phyloP scores from a whole-genome alignment of 208 protist species.

The Giardia muris region DNA sequence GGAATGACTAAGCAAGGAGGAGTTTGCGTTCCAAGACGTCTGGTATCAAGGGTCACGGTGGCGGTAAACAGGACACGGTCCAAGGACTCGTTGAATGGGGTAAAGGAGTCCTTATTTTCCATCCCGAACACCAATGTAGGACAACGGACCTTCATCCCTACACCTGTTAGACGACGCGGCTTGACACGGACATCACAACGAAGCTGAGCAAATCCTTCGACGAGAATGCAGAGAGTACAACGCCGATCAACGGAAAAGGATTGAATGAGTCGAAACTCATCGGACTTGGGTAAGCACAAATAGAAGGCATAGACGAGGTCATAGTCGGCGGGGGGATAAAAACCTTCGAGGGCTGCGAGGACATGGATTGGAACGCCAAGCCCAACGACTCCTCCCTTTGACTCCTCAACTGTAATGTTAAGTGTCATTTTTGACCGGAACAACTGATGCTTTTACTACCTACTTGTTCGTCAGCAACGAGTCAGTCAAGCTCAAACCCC shows the following conservation, averaged over 20 bases:
- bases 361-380: neutral
- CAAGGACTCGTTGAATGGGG: neutral
- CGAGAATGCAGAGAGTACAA: neutral
- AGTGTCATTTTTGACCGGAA: slow-evolving; percentile 1
- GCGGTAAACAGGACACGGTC: neutral
- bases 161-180: neutral
- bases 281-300: neutral
- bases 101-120: neutral
- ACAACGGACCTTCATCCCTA: neutral
- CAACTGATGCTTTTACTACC: too few species aligned
- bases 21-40: neutral
- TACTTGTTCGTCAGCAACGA: too few species aligned
- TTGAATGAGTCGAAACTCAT: neutral
- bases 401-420: neutral
- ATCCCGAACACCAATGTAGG: neutral
- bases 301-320: neutral
- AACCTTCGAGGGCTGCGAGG: neutral
- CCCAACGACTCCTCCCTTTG: neutral
- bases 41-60: neutral
- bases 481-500: too few species aligned
- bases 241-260: neutral
- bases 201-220: neutral
- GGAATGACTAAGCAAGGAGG: neutral
- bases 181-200: neutral
- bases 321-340: neutral